Evolutionary conservation across 495 filamentous ascomycete genomes (phyloP).

Genomic region (Penicillium turbatum): DNA sequence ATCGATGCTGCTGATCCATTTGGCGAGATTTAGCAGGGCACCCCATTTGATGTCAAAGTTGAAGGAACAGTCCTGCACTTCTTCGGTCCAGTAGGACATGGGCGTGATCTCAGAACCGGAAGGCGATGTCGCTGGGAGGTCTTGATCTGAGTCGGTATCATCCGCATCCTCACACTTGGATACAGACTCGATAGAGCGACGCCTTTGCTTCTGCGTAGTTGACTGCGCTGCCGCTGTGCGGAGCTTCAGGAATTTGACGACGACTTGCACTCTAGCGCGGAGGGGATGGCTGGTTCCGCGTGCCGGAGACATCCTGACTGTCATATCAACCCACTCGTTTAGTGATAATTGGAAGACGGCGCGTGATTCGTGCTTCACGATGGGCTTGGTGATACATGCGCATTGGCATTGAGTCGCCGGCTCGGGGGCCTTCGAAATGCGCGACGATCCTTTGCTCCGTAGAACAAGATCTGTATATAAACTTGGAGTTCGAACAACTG

Average conservation of each 20-base stretch:
- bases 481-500: background rate
- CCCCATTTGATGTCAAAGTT: constrained; percentile 2
- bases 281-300: constrained; percentile 4
- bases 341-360: background rate
- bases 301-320: constrained; percentile 3
- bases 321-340: background rate
- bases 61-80: background rate
- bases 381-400: background rate
- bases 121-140: background rate
- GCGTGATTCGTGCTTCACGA: background rate
- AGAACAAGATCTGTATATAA: background rate
- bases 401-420: background rate
- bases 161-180: background rate
- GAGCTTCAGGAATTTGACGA: constrained; percentile 16
- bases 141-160: background rate
- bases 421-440: background rate
- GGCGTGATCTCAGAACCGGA: background rate
- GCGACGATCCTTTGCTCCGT: background rate
- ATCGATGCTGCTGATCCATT: background rate
- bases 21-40: background rate
- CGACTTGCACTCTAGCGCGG: constrained; percentile 10
- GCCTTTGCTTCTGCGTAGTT: background rate
- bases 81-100: background rate
- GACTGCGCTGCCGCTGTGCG: constrained; percentile 8
- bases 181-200: background rate